Conservation (phyloP, 2,329 filamentous ascomycete genomes). For the Trichophyton equinum region DNA sequence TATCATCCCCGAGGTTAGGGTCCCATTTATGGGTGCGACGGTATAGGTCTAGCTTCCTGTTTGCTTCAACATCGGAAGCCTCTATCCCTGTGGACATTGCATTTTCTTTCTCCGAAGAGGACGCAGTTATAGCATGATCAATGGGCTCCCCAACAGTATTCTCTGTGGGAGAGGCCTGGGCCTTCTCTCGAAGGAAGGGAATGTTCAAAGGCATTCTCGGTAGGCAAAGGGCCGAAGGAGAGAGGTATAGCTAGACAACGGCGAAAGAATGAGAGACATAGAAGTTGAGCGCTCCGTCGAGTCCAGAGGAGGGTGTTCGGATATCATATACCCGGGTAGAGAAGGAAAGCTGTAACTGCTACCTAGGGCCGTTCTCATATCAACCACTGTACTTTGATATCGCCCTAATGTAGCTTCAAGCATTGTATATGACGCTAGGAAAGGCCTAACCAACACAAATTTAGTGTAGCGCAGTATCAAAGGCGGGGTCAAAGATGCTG, state of each 20-base stretch:
- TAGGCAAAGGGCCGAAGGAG: background rate
- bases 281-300: background rate
- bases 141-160: background rate
- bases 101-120: background rate
- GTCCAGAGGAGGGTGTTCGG: no score
- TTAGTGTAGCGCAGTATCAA: background rate
- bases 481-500: background rate
- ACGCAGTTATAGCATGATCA: background rate
- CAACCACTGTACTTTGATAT: background rate
- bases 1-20: conserved; percentile 52
- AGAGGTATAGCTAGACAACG: background rate
- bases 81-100: background rate
- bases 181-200: background rate
- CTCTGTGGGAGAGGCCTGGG: background rate
- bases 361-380: background rate
- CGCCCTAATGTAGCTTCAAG: background rate
- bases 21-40: conserved; percentile 44
- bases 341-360: background rate
- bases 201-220: background rate
- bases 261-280: background rate
- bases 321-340: background rate
- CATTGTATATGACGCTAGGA: background rate
- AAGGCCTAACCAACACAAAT: background rate
- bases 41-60: conserved; percentile 7
- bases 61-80: conserved; percentile 6